Evolutionary conservation across 2,329 filamentous ascomycete species (phyloP).

Genomic region (Talaromyces marneffei): DNA sequence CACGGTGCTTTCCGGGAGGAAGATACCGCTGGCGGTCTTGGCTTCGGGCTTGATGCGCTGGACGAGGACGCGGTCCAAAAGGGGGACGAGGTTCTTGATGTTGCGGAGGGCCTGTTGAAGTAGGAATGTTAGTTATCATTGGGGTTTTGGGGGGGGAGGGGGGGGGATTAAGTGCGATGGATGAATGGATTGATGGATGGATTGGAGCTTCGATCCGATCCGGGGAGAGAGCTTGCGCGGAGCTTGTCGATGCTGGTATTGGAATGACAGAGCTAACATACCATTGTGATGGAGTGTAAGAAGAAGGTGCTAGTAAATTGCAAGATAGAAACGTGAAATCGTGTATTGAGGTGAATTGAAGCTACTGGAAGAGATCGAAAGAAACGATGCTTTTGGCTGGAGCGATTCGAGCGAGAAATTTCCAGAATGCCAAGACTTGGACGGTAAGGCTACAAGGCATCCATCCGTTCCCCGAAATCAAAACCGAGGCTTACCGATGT

Average conservation of each 20-base stretch:
- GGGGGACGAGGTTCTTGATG: conserved; percentile 89
- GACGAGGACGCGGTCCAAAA: conserved; percentile 95
- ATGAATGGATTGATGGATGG: neutral
- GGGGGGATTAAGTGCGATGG: neutral
- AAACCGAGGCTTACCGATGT: conserved; percentile 27
- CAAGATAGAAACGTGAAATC: neutral
- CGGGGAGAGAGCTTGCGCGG: conserved; percentile 5
- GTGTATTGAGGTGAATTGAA: neutral
- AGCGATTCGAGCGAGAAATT: conserved; percentile 36
- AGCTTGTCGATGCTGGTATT: neutral
- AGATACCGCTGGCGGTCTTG: conserved; percentile 95
- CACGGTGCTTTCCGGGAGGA: conserved; percentile 91
- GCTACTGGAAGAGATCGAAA: conserved; percentile 19
- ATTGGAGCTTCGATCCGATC: neutral
- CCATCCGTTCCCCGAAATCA: neutral
- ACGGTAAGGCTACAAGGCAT: conserved; percentile 8
- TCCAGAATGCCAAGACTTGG: conserved; percentile 41
- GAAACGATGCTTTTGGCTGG: conserved; percentile 19
- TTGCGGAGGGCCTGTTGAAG: conserved; percentile 66
- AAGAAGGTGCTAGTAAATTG: neutral
- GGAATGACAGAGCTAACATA: conserved; percentile 8
- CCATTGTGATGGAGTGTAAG: conserved; percentile 8
- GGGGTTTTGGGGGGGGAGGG: too few species aligned
- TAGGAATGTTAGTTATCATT: neutral
- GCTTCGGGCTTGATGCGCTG: conserved; percentile 96